Evolutionary conservation across 352 stramenopile genomes (phyloP), one percentile per base, ranked within the genome.

Genomic region (Phytophthora capsici): DNA sequence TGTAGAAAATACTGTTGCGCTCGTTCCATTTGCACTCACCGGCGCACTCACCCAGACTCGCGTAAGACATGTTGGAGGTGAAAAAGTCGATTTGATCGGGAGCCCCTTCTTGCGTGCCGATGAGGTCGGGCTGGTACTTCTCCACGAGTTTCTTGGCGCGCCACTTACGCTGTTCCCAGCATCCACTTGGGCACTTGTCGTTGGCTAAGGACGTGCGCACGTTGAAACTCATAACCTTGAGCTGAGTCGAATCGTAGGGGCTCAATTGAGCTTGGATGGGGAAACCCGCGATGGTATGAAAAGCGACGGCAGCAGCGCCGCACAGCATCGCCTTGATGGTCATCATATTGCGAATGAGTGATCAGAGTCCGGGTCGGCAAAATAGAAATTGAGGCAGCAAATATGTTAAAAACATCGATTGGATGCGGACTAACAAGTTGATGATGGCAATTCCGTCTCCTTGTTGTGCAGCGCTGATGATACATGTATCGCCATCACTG

Each of bases 181-280:
- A 91, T 4, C 82, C 82, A 8, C 50, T 57, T 0, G 78, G 71
- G 36, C 80, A 91, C 17, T 79, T 71, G 47, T 90, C 79, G 10
- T 76, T 80, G 1, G 81, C 79, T 26, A 80, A 19, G 16, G 79
- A 77, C 48, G 81, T 90, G 36, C 81, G 78, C 6, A 88, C 17
- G 53, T 90, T 90, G 63, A 90, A 87, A 52, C 53, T 85, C 77
- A 86, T 86, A 47, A 88, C 70, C n/a, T 84, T 82, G 50, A 86
- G 55, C 28, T 62, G 57, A n/a, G 32, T 51, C n/a, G 57, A 51
- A 16, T 38, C 23, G 12, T 8, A 12, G 7, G n/a, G 8, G 12
- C n/a, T 7, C 14, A 20, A 41, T 41, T 41, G 36, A 7, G n/a
- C 16, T 41, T 41, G 36, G 36, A 41, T 41, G 14, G 14, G 14